Base-by-base conservation (phyloP, 2,329 filamentous ascomycete species). In the Chaetomiaceae sp. region DNA sequence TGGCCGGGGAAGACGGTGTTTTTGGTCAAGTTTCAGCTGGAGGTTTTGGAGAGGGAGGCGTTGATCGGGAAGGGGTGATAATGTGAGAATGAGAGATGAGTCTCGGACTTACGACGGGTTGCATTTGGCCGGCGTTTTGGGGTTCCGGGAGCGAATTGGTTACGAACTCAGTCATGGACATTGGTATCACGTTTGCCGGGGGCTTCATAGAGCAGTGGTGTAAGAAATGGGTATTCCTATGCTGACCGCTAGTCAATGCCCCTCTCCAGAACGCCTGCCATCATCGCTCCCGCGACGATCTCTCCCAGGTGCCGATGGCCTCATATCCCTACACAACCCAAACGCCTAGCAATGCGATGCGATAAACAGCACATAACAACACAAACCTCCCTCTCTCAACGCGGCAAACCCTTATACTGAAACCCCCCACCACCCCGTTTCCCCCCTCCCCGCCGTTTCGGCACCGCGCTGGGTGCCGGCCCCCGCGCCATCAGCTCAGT, bases 1-100 rank as follows among this genome's bases (percentile, higher is more conserved):
- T 97, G 92, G 91, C 94, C 94, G 0, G 89, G 89, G 31, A 89
- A 94, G 76, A 99, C 94, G 39, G 91, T 99, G 29, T 99, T 96
- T 68, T 71, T 99, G 69, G 85, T 99, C 66, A 91, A 92, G 72
- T 99, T 99, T 68, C 85, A 89, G 60, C 79, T 84, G n/a, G 88
- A 90, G 69, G 92, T 97, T 38, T 76, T 97, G 69, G 92, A 97
- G 75, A 78, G 94, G 68, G 94, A 99, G 77, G 85, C 85, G 57
- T 88, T 90, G 64, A 69, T 95, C 63, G 83, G 54, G 48, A 61
- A 59, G 52, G 56, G 47, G 29, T 55, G 19, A 52, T 15, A 2
- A 15, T 29, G 14, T 15, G 15, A 23, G 22, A 27, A 8, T 8
- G 8, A 25, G 4, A 4, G 3, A 33, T 45, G 52, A 40, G 27